Conservation (phyloP, 192 early-diverging fungal species). For the Coemansia sp. region DNA sequence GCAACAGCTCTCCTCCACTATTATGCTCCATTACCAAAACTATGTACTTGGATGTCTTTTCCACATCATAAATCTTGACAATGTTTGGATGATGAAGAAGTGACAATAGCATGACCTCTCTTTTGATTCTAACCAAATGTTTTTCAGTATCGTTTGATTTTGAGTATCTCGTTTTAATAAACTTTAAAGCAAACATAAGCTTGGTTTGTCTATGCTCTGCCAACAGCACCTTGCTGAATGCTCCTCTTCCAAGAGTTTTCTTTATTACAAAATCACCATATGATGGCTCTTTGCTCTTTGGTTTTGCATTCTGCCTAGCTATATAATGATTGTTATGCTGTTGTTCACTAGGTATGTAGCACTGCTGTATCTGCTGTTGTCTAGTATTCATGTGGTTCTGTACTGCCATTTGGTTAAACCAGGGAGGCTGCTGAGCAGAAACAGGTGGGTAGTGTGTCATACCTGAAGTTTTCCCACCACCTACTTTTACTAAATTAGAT, state of each 20-base stretch:
- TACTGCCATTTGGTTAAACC: no score
- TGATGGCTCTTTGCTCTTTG: constrained; percentile 16
- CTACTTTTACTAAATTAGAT: no score
- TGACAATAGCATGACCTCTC: constrained; percentile 79
- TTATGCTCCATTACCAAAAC: constrained; percentile 89
- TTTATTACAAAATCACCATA: constrained; percentile 52
- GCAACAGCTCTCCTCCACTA: constrained; percentile 81
- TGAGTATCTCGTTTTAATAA: constrained; percentile 58
- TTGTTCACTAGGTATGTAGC: no score
- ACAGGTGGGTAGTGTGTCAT: no score
- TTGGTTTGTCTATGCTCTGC: constrained; percentile 51
- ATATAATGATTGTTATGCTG: background rate
- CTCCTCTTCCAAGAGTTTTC: constrained; percentile 51
- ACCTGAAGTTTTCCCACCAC: no score
- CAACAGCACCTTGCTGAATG: constrained; percentile 56
- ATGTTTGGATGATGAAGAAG: constrained; percentile 88
- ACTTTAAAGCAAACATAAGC: constrained; percentile 65
- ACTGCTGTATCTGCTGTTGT: no score
- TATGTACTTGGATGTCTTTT: constrained; percentile 76
- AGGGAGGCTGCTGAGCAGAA: no score
- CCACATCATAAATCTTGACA: constrained; percentile 81
- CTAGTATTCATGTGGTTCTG: no score
- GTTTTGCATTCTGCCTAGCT: background rate
- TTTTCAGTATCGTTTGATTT: constrained; percentile 60
- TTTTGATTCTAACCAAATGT: constrained; percentile 76